Evolutionary conservation across 1,284 basidiomycete species (phyloP).

Genomic region (Neonothopanus nambi): DNA sequence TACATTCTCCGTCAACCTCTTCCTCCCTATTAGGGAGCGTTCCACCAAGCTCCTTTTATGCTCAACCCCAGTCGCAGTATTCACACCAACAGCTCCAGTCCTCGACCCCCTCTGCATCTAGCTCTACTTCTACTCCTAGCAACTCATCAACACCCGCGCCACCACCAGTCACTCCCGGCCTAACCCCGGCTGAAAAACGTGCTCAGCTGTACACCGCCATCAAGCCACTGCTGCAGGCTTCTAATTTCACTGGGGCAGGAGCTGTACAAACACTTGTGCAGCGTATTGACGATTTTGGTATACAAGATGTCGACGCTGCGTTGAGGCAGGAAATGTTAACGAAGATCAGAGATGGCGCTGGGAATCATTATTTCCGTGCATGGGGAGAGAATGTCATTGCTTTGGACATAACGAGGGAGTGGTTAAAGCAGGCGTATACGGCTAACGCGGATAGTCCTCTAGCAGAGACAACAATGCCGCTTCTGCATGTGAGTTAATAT

Average conservation of each 20-base stretch:
- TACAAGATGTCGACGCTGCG: slow-evolving; percentile 57
- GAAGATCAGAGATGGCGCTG: slow-evolving; percentile 77
- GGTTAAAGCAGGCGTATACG: slow-evolving; percentile 67
- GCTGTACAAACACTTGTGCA: slow-evolving; percentile 60
- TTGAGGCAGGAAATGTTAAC: slow-evolving; percentile 69
- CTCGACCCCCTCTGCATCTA: slow-evolving; percentile 20
- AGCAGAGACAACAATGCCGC: slow-evolving; percentile 77
- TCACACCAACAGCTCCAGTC: slow-evolving; percentile 26
- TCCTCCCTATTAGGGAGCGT: slow-evolving; percentile 38
- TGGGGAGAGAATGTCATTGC: slow-evolving; percentile 74
- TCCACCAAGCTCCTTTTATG: slow-evolving; percentile 40
- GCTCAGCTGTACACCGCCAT: slow-evolving; percentile 51
- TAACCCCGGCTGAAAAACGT: slow-evolving; percentile 41
- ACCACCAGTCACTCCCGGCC: slow-evolving; percentile 16
- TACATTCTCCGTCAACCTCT: slow-evolving; percentile 51
- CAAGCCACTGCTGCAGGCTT: slow-evolving; percentile 52
- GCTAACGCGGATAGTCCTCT: slow-evolving; percentile 56
- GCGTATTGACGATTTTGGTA: slow-evolving; percentile 58
- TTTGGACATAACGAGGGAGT: slow-evolving; percentile 75
- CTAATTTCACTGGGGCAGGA: slow-evolving; percentile 66
- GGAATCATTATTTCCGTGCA: slow-evolving; percentile 80
- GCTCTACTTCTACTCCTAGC: background rate
- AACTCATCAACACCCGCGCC: slow-evolving; percentile 1
- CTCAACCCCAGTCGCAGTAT: slow-evolving; percentile 28
- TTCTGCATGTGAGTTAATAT: slow-evolving; percentile 67